Evolutionary conservation across 768 basidiomycete species (phyloP).

Genomic region (Pleurotus sapidus): DNA sequence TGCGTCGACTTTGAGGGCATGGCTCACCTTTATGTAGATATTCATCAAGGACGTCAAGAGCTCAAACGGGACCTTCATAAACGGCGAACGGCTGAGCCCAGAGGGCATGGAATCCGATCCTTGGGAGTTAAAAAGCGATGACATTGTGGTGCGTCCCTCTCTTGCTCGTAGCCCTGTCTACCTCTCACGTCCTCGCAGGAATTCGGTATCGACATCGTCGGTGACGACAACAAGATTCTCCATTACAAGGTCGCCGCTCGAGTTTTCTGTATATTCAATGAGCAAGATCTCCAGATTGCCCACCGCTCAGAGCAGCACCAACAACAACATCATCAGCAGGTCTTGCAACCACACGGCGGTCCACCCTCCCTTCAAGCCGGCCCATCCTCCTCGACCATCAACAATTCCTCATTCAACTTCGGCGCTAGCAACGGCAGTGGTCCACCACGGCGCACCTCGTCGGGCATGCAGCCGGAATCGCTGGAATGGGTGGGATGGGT

Average conservation of each 20-base stretch:
- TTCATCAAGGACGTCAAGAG: constrained; percentile 98
- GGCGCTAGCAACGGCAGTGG: constrained; percentile 29
- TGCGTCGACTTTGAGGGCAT: background rate
- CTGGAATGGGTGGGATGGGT: constrained; percentile 76
- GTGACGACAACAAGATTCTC: constrained; percentile 97
- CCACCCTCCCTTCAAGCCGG: constrained; percentile 10
- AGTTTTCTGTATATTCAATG: constrained; percentile 82
- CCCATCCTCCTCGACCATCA: constrained; percentile 11
- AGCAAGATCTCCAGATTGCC: constrained; percentile 79
- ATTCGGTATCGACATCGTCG: constrained; percentile 99
- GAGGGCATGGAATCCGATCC: constrained; percentile 92
- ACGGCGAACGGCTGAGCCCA: constrained; percentile 85
- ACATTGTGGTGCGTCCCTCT: constrained; percentile 77
- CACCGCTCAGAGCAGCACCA: constrained; percentile 70
- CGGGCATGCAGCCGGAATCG: constrained; percentile 39
- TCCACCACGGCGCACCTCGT: constrained; percentile 1
- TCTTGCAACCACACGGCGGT: constrained; percentile 25
- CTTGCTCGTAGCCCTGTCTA: constrained; percentile 9
- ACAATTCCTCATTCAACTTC: constrained; percentile 12
- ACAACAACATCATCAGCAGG: constrained; percentile 39
- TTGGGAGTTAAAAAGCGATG: constrained; percentile 91
- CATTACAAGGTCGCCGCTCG: constrained; percentile 99
- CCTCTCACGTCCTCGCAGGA: constrained; percentile 50
- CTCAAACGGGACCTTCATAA: constrained; percentile 98
- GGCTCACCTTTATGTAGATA: constrained; percentile 50